Base-by-base conservation (phyloP, 192 early-diverging fungal genomes). In the Geosiphon pyriformis region DNA sequence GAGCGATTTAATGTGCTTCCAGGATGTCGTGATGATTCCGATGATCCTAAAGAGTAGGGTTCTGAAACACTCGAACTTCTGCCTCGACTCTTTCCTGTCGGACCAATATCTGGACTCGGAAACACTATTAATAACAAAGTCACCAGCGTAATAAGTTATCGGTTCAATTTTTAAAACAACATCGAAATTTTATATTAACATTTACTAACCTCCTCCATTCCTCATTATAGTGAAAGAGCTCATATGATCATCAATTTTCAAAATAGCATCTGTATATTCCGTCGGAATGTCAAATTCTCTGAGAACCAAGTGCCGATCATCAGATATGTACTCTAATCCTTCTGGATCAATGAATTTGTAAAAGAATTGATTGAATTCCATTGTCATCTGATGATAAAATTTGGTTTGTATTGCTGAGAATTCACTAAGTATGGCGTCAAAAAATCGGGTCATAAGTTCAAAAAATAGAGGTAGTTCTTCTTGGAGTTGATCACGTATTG, bases 381-480 rank as follows among this genome's bases (percentile, higher is more conserved):
- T 56, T 18, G 65, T 71, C 52, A 82, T 76, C 17, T 79, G 74
- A 12, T 61, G 49, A 70, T 85, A 78, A 35, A 83, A 78, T 29
- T 52, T 74, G 30, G 77, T 67, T 54, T 90, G 88, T 0, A 88
- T 71, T 35, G 70, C 68, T 11, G 77, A 76, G 65, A 88, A 80
- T 23, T 83, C 78, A 61, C 75, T 74, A 1, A 82, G 67, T 20
- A 88, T 81, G 7, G 83, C 54, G 34, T 87, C 82, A 61, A 88
- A 79, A 70, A 87, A 90, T 63, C 82, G 74, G 1, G 72, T 70
- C 0, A 83, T 80, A 6, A 90, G 67, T 30, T 64, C 63, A 29
- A 86, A 66, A 49, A 91, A 87, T 59, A 70, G 69, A 1, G 90
- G 90, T 4, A 92, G 75, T 56, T 92, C 88, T 54, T 89, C 86